Base-by-base conservation (phyloP, 495 filamentous ascomycete species). In the Umbilicaria muhlenbergii region DNA sequence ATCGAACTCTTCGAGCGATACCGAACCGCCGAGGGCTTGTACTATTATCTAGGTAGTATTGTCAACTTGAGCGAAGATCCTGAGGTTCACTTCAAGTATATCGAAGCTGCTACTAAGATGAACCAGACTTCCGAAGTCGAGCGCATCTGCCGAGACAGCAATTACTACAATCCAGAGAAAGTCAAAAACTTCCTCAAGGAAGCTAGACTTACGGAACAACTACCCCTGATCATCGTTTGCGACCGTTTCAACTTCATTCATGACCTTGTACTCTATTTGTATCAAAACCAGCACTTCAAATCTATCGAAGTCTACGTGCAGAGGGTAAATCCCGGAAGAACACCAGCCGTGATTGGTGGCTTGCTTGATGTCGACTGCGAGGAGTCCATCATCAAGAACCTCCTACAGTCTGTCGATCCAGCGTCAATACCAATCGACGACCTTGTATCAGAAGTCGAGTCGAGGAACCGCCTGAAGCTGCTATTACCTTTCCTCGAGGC, bases 141-240 rank as follows among this genome's bases (percentile, higher is more conserved):
- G 69, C 83, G 91, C 21, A 86, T 99, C 57, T 95, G 88, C 66
- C 78, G 91, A 42, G 91, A 99, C 58, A 93, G 83, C 71, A 86
- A 80, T 68, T 77, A 76, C 58, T 95, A 89, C 70, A 94, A 96
- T 61, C 76, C 88, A 0, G 88, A 94, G 62, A 91, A 93, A 68
- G 89, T 96, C 39, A 95, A 95, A 69, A 99, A 99, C 70, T 99
- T 96, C 76, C 70, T 99, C 42, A 99, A 96, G 67, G 92, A 99
- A 60, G 88, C 91, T 34, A 80, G 77, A 50, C 71, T 99, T 44
- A 80, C 78, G 5, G 91, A 96, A 62, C 87, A 94, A 65, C 72
- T 96, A 36, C 92, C 92, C 13, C 68, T 99, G 44, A 96, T 99
- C 66, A 93, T 96, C 55, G 92, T 99, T 48, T 96, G 92, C 64